Evolutionary conservation across 2,329 filamentous ascomycete genomes (phyloP).

Genomic region (Colletotrichum sp.): DNA sequence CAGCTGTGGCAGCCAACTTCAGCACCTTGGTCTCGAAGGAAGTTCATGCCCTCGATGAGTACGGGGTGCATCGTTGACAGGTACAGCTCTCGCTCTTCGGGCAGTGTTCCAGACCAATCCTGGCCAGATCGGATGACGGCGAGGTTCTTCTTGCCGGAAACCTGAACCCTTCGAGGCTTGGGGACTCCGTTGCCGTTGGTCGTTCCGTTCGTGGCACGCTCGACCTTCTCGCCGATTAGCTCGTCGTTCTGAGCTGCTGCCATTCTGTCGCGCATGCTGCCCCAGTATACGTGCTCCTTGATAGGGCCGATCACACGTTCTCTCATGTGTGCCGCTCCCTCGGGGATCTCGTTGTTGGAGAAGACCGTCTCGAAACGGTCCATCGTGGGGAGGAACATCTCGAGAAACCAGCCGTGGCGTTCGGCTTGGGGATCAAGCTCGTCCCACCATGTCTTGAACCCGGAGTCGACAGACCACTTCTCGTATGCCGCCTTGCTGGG

Average conservation of each 20-base stretch:
- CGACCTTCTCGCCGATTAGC: constrained; percentile 30
- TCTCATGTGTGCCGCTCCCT: constrained; percentile 46
- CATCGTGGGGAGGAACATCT: constrained; percentile 44
- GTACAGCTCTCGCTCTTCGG: constrained; percentile 46
- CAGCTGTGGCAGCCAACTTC: constrained; percentile 49
- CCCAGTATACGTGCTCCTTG: constrained; percentile 50
- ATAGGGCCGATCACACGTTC: constrained; percentile 39
- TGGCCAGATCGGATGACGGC: constrained; percentile 50
- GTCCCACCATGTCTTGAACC: constrained; percentile 44
- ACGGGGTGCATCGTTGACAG: constrained; percentile 50
- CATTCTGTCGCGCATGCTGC: constrained; percentile 49
- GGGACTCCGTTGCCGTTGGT: background rate
- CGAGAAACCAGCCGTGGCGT: constrained; percentile 44
- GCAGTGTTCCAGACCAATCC: constrained; percentile 45
- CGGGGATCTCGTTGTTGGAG: constrained; percentile 36
- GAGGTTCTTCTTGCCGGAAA: constrained; percentile 44
- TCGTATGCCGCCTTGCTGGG: constrained; percentile 29
- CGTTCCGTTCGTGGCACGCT: background rate
- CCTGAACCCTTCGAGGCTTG: background rate
- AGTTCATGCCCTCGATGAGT: constrained; percentile 46
- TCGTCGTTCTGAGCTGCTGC: constrained; percentile 40
- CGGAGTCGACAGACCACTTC: constrained; percentile 36
- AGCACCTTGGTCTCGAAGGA: constrained; percentile 44
- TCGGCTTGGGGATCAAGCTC: constrained; percentile 26
- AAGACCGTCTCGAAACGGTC: constrained; percentile 50